A percentile compares a stretch with the other conserved stretches of the same genome.
phyloP scores from a whole-genome alignment of 768 basidiomycete genomes.

The Russula olivacea region DNA sequence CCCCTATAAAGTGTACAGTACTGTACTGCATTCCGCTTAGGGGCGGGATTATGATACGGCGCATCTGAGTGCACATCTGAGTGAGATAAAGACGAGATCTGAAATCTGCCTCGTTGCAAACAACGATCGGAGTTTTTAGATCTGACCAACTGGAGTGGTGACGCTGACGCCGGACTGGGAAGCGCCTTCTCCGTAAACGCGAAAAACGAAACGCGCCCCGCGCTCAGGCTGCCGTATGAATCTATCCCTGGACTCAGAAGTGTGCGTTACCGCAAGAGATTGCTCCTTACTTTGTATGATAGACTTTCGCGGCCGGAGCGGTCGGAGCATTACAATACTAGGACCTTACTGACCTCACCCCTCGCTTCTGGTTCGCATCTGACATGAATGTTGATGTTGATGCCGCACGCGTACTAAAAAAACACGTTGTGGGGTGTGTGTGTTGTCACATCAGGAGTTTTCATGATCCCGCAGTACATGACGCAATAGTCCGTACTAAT shows the following conservation, averaged over 20 bases:
- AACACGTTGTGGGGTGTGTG: neutral
- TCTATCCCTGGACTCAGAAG: neutral
- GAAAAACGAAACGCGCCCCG: neutral
- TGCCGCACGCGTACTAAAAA: neutral
- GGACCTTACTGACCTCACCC: neutral
- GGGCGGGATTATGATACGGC: neutral
- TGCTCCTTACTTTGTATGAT: neutral
- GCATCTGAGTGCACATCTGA: no score
- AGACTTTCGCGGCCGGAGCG: neutral
- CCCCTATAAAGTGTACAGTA: no score
- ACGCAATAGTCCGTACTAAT: neutral
- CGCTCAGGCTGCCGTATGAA: neutral
- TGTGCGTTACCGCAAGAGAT: neutral
- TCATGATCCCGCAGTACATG: neutral
- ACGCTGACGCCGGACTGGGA: neutral
- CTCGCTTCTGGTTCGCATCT: neutral
- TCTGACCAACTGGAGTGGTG: neutral
- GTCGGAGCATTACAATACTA: neutral
- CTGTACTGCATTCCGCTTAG: neutral
- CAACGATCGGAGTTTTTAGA: neutral
- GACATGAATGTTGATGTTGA: neutral
- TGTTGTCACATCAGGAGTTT: neutral
- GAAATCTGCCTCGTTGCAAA: neutral
- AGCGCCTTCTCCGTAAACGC: neutral
- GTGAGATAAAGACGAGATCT: neutral